phyloP scores from a whole-genome alignment of 139 green algal genomes.

The Klebsormidium nitens region DNA sequence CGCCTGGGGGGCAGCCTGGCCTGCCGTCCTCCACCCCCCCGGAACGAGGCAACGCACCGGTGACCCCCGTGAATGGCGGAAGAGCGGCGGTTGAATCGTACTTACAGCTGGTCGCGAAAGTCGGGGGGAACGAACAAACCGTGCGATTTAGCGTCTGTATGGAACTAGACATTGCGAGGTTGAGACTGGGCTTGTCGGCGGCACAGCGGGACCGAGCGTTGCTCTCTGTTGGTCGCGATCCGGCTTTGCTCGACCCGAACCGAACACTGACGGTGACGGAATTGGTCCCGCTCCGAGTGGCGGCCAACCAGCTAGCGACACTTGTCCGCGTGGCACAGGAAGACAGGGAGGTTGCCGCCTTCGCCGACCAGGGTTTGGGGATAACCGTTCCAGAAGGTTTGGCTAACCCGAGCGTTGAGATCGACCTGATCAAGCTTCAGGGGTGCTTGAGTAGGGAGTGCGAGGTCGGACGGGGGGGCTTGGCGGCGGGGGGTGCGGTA shows the following conservation, averaged over 20 bases:
- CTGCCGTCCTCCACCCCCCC: neutral
- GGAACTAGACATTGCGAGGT: slow-evolving; percentile 14
- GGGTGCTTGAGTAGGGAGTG: neutral
- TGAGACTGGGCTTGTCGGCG: slow-evolving; percentile 9
- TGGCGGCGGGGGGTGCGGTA: neutral
- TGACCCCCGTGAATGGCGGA: neutral
- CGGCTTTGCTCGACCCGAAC: slow-evolving; percentile 6
- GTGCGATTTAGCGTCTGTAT: neutral
- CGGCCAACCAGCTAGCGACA: neutral
- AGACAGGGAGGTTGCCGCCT: neutral
- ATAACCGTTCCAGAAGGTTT: neutral
- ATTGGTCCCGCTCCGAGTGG: neutral
- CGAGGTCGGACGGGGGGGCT: neutral
- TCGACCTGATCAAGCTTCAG: neutral
- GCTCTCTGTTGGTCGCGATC: slow-evolving; percentile 10
- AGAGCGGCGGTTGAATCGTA: neutral
- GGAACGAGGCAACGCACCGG: neutral
- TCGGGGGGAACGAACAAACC: neutral
- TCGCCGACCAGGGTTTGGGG: neutral
- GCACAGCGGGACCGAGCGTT: slow-evolving; percentile 11
- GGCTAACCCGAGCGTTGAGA: neutral
- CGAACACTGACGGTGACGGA: neutral
- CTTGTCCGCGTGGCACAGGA: neutral
- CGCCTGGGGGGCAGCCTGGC: neutral
- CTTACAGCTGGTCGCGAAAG: neutral